Conservation (phyloP, 164 flowering plant species). For the Vitis amurensis region DNA sequence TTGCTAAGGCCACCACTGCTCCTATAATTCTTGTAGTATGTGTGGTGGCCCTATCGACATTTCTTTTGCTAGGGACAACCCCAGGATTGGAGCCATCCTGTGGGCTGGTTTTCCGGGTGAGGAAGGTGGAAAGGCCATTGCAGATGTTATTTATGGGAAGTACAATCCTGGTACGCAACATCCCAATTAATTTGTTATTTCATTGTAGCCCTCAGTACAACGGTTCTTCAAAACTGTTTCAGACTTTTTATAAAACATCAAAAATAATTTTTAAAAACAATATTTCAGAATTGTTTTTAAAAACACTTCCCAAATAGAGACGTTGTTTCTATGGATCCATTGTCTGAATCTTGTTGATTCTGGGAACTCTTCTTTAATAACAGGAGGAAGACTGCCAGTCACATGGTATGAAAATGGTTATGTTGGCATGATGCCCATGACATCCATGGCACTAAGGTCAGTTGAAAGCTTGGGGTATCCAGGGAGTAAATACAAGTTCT, state of each 20-base stretch:
- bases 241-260: too few species aligned
- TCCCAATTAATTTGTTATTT: too few species aligned
- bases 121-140: constrained; percentile 29
- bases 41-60: constrained; percentile 25
- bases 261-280: too few species aligned
- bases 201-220: too few species aligned
- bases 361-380: neutral
- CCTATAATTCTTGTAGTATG: constrained; percentile 26
- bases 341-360: too few species aligned
- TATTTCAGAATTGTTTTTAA: too few species aligned
- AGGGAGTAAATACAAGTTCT: constrained; percentile 37
- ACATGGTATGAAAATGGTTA: constrained; percentile 13
- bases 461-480: constrained; percentile 24
- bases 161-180: too few species aligned
- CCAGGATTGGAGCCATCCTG: constrained; percentile 13
- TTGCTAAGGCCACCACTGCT: constrained; percentile 19
- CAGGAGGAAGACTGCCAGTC: constrained; percentile 17
- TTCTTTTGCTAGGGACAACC: constrained; percentile 17
- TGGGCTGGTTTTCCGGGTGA: constrained; percentile 43
- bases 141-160: constrained; percentile 26
- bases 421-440: constrained; percentile 27
- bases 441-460: constrained; percentile 33
- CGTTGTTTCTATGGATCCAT: too few species aligned
- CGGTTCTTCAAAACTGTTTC: too few species aligned
- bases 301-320: too few species aligned